A percentile compares a stretch with the other conserved stretches of the same genome.
Conservation (phyloP, 345 rosid genomes). For the Rhodamnia rubescens region DNA sequence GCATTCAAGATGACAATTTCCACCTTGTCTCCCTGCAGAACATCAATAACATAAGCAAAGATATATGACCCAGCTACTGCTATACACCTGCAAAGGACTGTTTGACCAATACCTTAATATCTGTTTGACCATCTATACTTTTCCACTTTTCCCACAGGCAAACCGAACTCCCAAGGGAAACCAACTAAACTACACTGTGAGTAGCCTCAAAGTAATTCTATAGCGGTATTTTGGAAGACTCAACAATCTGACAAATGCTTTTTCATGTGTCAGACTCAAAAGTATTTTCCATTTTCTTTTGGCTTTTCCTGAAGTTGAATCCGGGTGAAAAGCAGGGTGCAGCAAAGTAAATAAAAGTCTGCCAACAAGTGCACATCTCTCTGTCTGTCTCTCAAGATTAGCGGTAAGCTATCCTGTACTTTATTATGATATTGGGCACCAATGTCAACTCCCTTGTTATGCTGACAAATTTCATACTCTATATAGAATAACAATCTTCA, state of each 20-base stretch:
- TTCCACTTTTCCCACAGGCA: background rate
- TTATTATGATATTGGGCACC: background rate
- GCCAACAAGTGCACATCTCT: background rate
- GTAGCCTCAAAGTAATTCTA: background rate
- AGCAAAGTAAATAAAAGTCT: background rate
- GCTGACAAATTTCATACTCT: background rate
- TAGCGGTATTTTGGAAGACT: background rate
- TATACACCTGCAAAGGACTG: background rate
- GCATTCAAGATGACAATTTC: slow-evolving; percentile 68
- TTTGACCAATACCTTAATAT: background rate
- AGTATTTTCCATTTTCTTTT: background rate
- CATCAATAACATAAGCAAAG: background rate
- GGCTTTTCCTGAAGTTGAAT: background rate
- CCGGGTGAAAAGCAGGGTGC: background rate
- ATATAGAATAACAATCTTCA: background rate
- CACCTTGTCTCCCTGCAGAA: slow-evolving; percentile 73
- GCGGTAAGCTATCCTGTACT: background rate
- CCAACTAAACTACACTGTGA: background rate
- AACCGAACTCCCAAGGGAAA: background rate
- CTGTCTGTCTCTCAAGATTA: too few relatives aligned
- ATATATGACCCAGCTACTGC: background rate
- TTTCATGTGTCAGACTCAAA: background rate
- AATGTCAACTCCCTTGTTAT: background rate
- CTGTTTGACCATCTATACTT: background rate
- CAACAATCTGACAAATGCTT: background rate